A percentile compares a stretch with the other conserved stretches of the same genome.
phyloP scores from a whole-genome alignment of 2,329 filamentous ascomycete genomes.

The Thielaviopsis euricoi region DNA sequence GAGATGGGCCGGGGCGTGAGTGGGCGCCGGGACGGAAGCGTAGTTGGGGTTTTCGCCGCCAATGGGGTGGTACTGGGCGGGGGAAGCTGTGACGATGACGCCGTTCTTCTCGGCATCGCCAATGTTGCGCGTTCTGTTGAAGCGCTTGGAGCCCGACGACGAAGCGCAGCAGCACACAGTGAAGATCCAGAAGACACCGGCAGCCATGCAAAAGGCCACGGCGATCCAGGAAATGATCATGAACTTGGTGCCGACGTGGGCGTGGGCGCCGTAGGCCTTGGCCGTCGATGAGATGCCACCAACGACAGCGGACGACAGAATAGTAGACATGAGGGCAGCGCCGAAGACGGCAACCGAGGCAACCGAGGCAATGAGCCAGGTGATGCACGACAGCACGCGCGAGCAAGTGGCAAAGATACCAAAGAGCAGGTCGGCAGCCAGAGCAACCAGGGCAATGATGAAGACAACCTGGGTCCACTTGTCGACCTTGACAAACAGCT shows the following conservation, averaged over 20 bases:
- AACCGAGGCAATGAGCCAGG: constrained; percentile 52
- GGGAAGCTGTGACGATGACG: constrained; percentile 17
- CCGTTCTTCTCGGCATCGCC: constrained; percentile 21
- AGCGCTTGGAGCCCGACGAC: constrained; percentile 21
- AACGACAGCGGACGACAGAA: constrained; percentile 53
- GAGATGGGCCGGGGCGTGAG: constrained; percentile 19
- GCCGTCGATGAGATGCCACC: constrained; percentile 50
- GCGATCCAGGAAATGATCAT: constrained; percentile 64
- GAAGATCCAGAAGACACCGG: constrained; percentile 79
- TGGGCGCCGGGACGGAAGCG: background rate
- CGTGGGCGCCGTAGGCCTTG: constrained; percentile 54
- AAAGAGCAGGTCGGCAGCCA: constrained; percentile 55
- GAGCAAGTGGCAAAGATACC: constrained; percentile 75
- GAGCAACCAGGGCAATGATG: constrained; percentile 53
- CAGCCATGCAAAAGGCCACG: constrained; percentile 57
- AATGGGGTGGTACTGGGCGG: constrained; percentile 22
- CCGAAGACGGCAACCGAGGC: constrained; percentile 13
- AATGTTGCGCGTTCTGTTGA: constrained; percentile 26
- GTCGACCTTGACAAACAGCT: constrained; percentile 55
- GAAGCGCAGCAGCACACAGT: constrained; percentile 77
- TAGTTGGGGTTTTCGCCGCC: constrained; percentile 19
- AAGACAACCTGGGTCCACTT: constrained; percentile 78
- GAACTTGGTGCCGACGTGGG: constrained; percentile 50
- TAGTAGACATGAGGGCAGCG: constrained; percentile 35
- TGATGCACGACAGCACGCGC: constrained; percentile 64